Conservation (phyloP, 2,329 filamentous ascomycete genomes). For the Drechslerella stenobrocha region DNA sequence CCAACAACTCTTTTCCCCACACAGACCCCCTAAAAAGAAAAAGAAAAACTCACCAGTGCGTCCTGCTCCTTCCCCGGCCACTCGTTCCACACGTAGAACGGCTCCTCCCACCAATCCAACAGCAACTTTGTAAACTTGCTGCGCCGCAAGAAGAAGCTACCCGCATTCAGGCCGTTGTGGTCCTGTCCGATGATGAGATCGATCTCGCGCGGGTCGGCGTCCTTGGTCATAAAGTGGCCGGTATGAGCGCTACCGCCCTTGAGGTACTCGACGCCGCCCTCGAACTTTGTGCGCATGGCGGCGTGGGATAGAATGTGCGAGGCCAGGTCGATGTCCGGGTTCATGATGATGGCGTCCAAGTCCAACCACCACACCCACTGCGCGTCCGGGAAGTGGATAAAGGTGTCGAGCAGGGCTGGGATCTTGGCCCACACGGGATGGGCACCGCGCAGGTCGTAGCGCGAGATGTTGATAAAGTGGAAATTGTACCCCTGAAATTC, state of each 20-base stretch:
- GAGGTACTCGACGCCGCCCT: constrained; percentile 52
- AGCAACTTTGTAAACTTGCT: constrained; percentile 55
- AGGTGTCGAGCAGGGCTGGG: constrained; percentile 56
- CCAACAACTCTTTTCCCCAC: neutral
- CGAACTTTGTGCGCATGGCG: constrained; percentile 52
- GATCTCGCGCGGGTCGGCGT: constrained; percentile 53
- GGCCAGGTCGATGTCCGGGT: constrained; percentile 54
- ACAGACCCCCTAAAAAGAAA: neutral
- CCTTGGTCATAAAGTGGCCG: constrained; percentile 51
- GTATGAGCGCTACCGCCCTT: constrained; percentile 52
- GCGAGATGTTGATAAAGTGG: constrained; percentile 57
- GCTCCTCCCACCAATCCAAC: constrained; percentile 57
- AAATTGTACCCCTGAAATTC: constrained; percentile 56
- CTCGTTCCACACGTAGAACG: constrained; percentile 54
- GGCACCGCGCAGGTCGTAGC: constrained; percentile 55
- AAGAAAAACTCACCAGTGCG: constrained; percentile 50
- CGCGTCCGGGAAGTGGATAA: constrained; percentile 55
- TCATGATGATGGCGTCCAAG: constrained; percentile 57
- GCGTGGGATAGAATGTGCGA: constrained; percentile 54
- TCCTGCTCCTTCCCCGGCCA: constrained; percentile 56
- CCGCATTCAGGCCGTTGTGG: constrained; percentile 56
- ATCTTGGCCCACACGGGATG: constrained; percentile 57
- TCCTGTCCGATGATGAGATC: constrained; percentile 57
- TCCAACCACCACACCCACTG: constrained; percentile 58
- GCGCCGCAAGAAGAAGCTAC: constrained; percentile 56